Conservation (phyloP, 176 grass and related monocot genomes). For the Paspalum notatum region DNA sequence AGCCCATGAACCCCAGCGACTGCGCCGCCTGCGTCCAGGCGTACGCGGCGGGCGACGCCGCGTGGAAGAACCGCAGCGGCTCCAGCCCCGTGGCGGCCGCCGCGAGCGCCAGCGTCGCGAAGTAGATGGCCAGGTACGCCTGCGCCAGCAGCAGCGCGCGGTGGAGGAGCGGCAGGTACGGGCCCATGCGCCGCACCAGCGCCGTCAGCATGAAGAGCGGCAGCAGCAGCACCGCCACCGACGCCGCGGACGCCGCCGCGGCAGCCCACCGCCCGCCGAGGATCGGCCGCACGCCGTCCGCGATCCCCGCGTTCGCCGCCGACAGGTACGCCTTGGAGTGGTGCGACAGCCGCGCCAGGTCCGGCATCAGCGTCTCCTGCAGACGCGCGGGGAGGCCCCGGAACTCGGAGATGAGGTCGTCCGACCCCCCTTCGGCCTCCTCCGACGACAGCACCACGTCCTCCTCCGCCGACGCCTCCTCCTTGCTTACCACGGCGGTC, state of each 20-base stretch:
- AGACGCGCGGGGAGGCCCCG: conserved; percentile 62
- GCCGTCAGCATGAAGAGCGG: conserved; percentile 73
- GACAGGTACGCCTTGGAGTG: conserved; percentile 87
- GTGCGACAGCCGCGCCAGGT: conserved; percentile 81
- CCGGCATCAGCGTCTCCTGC: conserved; percentile 74
- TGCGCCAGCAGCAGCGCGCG: conserved; percentile 77
- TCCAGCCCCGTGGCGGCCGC: conserved; percentile 80
- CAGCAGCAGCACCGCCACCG: conserved; percentile 60
- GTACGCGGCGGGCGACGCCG: conserved; percentile 78
- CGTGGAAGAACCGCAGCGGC: conserved; percentile 94
- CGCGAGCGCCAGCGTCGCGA: conserved; percentile 79
- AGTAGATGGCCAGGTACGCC: conserved; percentile 99
- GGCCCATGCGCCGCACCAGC: conserved; percentile 66
- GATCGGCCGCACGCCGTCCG: conserved; percentile 65
- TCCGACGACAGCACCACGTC: conserved; percentile 50
- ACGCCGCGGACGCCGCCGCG: conserved; percentile 55
- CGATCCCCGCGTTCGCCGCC: conserved; percentile 77
- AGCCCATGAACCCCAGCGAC: conserved; percentile 76
- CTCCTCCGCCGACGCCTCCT: conserved; percentile 11
- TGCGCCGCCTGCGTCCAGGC: conserved; percentile 95
- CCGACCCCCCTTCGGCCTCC: conserved; percentile 48
- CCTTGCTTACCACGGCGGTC: neutral
- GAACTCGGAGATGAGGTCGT: conserved; percentile 81
- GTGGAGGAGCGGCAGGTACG: conserved; percentile 78
- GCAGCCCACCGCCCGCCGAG: conserved; percentile 72